Evolutionary conservation across 306 rosid genomes (phyloP), one percentile per base, ranked within the genome.

Genomic region (Prunus davidiana): DNA sequence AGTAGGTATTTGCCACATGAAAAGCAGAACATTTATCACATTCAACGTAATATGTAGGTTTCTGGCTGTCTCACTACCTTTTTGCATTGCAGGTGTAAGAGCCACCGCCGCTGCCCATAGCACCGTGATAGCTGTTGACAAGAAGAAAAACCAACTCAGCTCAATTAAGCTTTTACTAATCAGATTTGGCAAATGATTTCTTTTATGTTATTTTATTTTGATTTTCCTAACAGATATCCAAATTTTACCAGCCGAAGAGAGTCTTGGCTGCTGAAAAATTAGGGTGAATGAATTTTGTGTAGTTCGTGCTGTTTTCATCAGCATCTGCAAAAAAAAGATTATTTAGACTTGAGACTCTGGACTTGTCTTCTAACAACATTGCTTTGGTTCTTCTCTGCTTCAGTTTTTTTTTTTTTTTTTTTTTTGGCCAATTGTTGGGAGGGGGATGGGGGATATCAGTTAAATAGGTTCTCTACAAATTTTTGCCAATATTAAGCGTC

Each of bases 41-140:
- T 94, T 94, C 72, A 94, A 77, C 0, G 95, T 85, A 13, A 94
- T 94, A 86, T 94, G 98, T 79, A 94, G 97, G 87, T 76, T 90
- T 88, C 98, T 89, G 28, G 98, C 98, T 10, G 97, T 92, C 81
- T 94, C 98, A 69, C 74, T 90, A 61, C 97, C 98, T 74, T 81
- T 94, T 78, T 91, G 97, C 98, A 94, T 94, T 73, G 95, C 83
- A 66, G 98, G 97, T 43, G 90, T 93, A 45, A 94, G 87, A 8
- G 98, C 87, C 45, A 97, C 98, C 6, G 98, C 98, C 3, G 89
- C 84, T 63, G 98, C 98, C 98, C 98, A 94, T 4, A 91, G 84
- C 46, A 86, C 91, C 2, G 98, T 87, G 61, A 94, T 94, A 16
- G 57, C 98, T 94, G 88, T 24, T 69, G 18, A 8, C 51, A 79